Base-by-base conservation (phyloP, 1,139 yeast species). In the Hemisphaericaspora subhashii region DNA sequence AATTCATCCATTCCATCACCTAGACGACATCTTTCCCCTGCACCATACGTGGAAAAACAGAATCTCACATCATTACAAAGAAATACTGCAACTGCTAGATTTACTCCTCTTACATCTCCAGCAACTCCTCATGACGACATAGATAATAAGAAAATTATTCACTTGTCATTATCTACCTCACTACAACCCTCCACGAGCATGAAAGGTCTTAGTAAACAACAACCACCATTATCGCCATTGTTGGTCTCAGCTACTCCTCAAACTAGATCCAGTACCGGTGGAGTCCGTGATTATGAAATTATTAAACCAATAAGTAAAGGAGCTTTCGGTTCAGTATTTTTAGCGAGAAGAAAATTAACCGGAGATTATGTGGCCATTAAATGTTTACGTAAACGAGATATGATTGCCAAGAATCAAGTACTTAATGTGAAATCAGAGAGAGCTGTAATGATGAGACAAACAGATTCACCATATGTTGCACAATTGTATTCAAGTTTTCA, bases 281-380 rank as follows among this genome's bases (percentile, higher is more conserved):
- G 88, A 2, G 89, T 90, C 21, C 79, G 77, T 45, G 98, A 94
- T 60, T 94, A 89, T 58, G 96, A 88, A 51, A 81, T 92, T 25
- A 69, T 94, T 41, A 89, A 89, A 55, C 96, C 98, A 0, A 89
- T 94, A 38, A 86, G 96, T 56, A 87, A 88, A 56, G 99, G 99
- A 23, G 98, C 99, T 0, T 94, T 90, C 69, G 98, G 98, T 0
- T 85, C 95, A 29, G 99, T 94, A 1, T 92, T 83, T 57, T 68
- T 94, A 13, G 92, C 96, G 0, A 79, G 83, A 47, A 77, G 94
- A 51, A 83, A 81, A 51, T 62, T 85, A 11, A 92, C 98, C 0
- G 97, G 98, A 2, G 98, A 94, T 47, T 86, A 89, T 58, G 94
- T 86, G 51, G 98, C 99, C 1, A 89, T 94, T 44, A 94, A 94